phyloP scores from a whole-genome alignment of 2,329 filamentous ascomycete genomes.

The Claviceps capensis region DNA sequence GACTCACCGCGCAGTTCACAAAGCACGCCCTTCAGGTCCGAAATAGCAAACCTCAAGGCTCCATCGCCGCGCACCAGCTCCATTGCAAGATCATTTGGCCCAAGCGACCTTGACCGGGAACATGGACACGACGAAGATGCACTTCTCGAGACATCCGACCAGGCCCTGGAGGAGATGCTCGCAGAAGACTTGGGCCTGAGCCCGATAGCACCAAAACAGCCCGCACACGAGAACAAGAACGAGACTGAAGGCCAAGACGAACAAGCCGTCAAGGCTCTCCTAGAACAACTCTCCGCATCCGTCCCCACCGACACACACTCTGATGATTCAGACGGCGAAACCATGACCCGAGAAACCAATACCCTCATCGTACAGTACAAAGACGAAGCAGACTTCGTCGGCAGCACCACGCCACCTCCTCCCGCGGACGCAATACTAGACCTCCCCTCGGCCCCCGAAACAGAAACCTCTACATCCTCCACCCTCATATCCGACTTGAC shows the following conservation, averaged over 20 bases:
- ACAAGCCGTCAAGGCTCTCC: constrained; percentile 20
- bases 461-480: constrained; percentile 3
- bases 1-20: constrained; percentile 8
- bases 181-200: constrained; percentile 10
- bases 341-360: constrained; percentile 30
- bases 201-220: constrained; percentile 17
- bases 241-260: constrained; percentile 12
- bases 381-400: constrained; percentile 29
- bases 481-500: constrained; percentile 28
- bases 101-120: background rate
- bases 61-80: background rate
- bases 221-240: background rate
- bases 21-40: background rate
- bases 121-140: constrained; percentile 24
- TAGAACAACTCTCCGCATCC: constrained; percentile 22
- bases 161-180: constrained; percentile 38
- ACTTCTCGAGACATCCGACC: constrained; percentile 34
- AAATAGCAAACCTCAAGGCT: background rate
- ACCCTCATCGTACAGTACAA: constrained; percentile 30
- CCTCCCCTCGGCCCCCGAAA: background rate
- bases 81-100: background rate
- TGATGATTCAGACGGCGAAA: constrained; percentile 37
- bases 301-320: constrained; percentile 17
- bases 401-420: constrained; percentile 3
- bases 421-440: background rate